Conservation (phyloP, 768 basidiomycete genomes). For the Suillus clintonianus region DNA sequence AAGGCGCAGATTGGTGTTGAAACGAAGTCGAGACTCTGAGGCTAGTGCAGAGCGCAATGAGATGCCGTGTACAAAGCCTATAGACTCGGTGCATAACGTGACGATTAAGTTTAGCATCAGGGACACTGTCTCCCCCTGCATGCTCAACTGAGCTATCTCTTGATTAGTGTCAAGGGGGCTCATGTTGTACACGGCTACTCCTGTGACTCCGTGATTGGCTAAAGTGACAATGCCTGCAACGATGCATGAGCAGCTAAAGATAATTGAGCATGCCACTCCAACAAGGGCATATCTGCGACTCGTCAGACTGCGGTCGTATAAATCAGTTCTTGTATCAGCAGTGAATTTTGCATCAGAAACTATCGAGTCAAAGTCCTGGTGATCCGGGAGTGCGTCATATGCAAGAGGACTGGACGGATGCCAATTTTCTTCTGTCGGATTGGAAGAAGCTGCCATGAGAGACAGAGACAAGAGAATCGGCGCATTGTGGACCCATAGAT, state of each 20-base stretch:
- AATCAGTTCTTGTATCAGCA: constrained; percentile 20
- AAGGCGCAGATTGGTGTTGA: constrained; percentile 32
- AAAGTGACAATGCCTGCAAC: constrained; percentile 14
- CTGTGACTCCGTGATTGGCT: constrained; percentile 1
- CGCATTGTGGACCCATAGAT: neutral
- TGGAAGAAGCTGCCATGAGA: neutral
- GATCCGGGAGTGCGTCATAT: neutral
- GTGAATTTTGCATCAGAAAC: neutral
- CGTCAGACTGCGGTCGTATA: constrained; percentile 27
- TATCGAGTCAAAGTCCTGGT: neutral
- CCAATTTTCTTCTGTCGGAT: neutral
- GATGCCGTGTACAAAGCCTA: constrained; percentile 27
- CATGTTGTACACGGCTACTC: neutral
- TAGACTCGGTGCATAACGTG: constrained; percentile 30
- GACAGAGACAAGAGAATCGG: neutral
- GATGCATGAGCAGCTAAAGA: constrained; percentile 27
- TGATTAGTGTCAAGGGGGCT: too few relatives aligned
- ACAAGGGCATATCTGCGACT: constrained; percentile 24
- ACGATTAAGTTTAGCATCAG: constrained; percentile 29
- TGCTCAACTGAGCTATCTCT: too few relatives aligned
- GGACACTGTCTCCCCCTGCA: constrained; percentile 21
- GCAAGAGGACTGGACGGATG: neutral
- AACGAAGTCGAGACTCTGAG: constrained; percentile 23
- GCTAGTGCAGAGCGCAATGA: constrained; percentile 29
- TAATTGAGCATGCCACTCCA: constrained; percentile 21